These are phyloP conservation scores for Bruguiera sexangula DNA, from an alignment of 345 rosid species.

Conservation along the genomic window DNA sequence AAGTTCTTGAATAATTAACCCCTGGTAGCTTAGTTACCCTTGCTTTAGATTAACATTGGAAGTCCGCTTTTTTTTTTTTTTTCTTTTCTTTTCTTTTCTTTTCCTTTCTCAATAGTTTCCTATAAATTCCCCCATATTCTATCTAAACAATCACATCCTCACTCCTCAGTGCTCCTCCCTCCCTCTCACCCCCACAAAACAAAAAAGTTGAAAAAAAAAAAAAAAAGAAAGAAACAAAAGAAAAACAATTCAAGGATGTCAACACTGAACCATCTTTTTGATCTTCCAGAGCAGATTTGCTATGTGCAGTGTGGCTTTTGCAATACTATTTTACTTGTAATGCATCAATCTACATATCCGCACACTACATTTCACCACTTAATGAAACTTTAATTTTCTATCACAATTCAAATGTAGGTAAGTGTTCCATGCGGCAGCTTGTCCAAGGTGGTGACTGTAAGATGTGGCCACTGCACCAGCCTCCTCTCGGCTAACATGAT, in stretches of 20 bases:
- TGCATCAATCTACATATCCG: not conserved
- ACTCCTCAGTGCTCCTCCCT: slow-evolving; percentile 4
- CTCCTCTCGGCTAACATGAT: slow-evolving; percentile 90
- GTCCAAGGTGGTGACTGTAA: slow-evolving; percentile 85
- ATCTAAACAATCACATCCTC: slow-evolving; percentile 16
- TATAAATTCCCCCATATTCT: slow-evolving; percentile 21
- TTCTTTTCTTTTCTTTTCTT: too few relatives aligned
- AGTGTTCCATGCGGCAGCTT: slow-evolving; percentile 86
- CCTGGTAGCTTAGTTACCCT: too few relatives aligned
- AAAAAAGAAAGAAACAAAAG: not conserved
- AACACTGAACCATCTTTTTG: slow-evolving; percentile 55
- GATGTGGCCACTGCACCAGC: slow-evolving; percentile 94
- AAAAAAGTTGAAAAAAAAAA: not conserved
- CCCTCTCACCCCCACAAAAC: not conserved
- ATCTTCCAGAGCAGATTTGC: slow-evolving; percentile 88
- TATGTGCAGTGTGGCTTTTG: slow-evolving; percentile 96
- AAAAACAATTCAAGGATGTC: slow-evolving; percentile 34
- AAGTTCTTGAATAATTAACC: not conserved
- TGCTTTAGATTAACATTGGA: too few relatives aligned
- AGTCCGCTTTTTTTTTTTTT: too few relatives aligned
- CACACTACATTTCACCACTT: not conserved
- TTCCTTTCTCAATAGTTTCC: slow-evolving; percentile 1
- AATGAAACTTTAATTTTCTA: not conserved
- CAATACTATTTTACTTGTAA: slow-evolving; percentile 85
- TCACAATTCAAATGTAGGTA: slow-evolving; percentile 42